A percentile compares a stretch with the other conserved stretches of the same genome.
Evolutionary conservation across 805 yeast species (phyloP).

Genomic region (Teunomyces cretensis): DNA sequence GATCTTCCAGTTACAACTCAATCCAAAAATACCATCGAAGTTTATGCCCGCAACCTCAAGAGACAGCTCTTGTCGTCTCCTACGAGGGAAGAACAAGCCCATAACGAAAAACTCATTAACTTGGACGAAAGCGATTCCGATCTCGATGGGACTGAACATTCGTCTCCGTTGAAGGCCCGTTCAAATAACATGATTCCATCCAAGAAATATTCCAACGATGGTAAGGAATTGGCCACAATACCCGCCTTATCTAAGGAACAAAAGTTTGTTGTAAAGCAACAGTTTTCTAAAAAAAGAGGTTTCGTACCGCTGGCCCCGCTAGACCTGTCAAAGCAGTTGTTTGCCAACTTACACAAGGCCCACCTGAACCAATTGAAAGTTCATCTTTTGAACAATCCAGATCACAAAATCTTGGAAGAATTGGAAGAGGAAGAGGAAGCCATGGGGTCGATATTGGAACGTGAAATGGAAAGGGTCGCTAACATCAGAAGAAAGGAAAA

Average conservation of each 20-base stretch:
- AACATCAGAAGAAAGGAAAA: slow-evolving; percentile 45
- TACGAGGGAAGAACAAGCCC: slow-evolving; percentile 10
- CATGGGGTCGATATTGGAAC: slow-evolving; percentile 46
- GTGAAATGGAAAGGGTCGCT: slow-evolving; percentile 50
- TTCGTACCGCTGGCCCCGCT: slow-evolving; percentile 8
- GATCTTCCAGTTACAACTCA: slow-evolving; percentile 4
- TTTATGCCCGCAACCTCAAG: slow-evolving; percentile 34
- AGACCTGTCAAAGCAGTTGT: slow-evolving; percentile 24
- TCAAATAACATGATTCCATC: slow-evolving; percentile 2
- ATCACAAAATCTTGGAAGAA: slow-evolving; percentile 31
- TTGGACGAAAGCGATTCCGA: slow-evolving; percentile 33
- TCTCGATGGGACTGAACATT: slow-evolving; percentile 9
- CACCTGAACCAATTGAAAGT: slow-evolving; percentile 44
- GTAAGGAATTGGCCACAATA: slow-evolving; percentile 15
- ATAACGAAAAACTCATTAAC: slow-evolving; percentile 12
- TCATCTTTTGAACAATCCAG: slow-evolving; percentile 20
- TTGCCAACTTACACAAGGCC: slow-evolving; percentile 39
- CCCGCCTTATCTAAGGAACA: slow-evolving; percentile 36
- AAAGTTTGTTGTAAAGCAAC: slow-evolving; percentile 30
- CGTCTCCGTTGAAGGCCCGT: slow-evolving; percentile 12
- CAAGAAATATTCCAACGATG: not conserved
- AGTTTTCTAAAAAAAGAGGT: slow-evolving; percentile 25
- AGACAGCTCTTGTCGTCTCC: slow-evolving; percentile 27
- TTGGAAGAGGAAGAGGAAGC: slow-evolving; percentile 44
- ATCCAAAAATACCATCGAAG: slow-evolving; percentile 31